Base-by-base conservation (phyloP, 108 stramenopile species). In the Fragilariopsis cylindrus region DNA sequence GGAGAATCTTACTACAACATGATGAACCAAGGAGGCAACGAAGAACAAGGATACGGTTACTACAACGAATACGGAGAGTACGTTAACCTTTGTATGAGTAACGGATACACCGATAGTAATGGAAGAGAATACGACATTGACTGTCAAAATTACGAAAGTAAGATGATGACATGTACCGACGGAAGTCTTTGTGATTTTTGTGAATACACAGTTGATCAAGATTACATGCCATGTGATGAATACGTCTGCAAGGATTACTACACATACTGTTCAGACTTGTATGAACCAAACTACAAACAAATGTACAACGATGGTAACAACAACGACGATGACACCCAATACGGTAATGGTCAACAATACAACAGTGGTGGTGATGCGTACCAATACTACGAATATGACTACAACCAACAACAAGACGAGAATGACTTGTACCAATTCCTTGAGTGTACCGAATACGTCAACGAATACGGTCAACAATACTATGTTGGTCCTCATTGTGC, bases 401-500 rank as follows among this genome's bases (percentile, higher is more conserved):
- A 69, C 8, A 53, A 58, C 12, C 65, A 72, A 46, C 39, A 80
- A 30, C 57, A 71, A 3, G 45, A 74, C 46, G 12, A 71, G 15
- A 65, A 71, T 42, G 48, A 72, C 15, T 21, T 57, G 50, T 63
- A 80, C 57, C 65, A 77, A 18, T 68, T 68, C 67, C 47, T 76
- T 13, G 72, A 79, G 45, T 78, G 80, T 60, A 18, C 48, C 39
- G 67, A 8, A n/a, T 74, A 73, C 54, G 30, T 46, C 21, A 69
- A 77, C 55, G 72, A 83, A 43, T 65, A 86, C 56, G 88, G 84
- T 40, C 62, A 65, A 62, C 18, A 49, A 19, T 82, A 71, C 71
- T 92, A 88, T 76, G 69, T 92, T 48, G 88, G 85, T 54, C 90
- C 93, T 30, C 85, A 89, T 48, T 96, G 94, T 69, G 71, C 68